phyloP scores from a whole-genome alignment of 768 basidiomycete species.

The Leccinum disarticulatum region DNA sequence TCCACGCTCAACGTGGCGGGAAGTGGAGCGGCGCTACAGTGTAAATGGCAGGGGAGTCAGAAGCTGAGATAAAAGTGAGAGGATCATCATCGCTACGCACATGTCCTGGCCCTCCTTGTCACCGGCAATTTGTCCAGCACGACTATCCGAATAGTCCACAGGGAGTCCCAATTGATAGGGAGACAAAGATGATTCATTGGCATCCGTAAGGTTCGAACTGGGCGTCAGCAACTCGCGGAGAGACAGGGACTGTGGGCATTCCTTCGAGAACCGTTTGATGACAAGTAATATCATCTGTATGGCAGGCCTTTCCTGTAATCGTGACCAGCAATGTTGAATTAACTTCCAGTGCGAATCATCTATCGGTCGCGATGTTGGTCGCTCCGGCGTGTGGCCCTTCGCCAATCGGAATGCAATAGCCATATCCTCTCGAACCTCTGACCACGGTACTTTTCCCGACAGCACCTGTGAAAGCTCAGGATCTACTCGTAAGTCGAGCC shows the following conservation, averaged over 20 bases:
- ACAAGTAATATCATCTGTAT: neutral
- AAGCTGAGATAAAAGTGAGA: neutral
- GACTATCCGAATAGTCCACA: neutral
- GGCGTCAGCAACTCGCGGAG: neutral
- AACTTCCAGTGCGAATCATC: neutral
- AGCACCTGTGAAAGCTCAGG: neutral
- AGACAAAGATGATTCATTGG: neutral
- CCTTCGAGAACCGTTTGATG: neutral
- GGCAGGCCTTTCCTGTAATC: neutral
- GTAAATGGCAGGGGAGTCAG: neutral
- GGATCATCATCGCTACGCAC: neutral
- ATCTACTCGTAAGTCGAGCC: neutral
- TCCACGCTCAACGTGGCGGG: too few species aligned
- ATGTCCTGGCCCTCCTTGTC: neutral
- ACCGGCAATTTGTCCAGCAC: neutral
- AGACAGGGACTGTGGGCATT: neutral
- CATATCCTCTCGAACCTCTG: neutral
- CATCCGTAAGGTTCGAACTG: neutral
- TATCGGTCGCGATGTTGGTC: neutral
- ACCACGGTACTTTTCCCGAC: neutral
- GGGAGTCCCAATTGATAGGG: neutral
- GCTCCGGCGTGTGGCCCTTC: neutral
- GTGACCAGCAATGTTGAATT: neutral
- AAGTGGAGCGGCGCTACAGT: neutral
- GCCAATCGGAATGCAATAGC: neutral